Conservation (phyloP, 1,284 basidiomycete species). For the Lignosus rhinocerotis region DNA sequence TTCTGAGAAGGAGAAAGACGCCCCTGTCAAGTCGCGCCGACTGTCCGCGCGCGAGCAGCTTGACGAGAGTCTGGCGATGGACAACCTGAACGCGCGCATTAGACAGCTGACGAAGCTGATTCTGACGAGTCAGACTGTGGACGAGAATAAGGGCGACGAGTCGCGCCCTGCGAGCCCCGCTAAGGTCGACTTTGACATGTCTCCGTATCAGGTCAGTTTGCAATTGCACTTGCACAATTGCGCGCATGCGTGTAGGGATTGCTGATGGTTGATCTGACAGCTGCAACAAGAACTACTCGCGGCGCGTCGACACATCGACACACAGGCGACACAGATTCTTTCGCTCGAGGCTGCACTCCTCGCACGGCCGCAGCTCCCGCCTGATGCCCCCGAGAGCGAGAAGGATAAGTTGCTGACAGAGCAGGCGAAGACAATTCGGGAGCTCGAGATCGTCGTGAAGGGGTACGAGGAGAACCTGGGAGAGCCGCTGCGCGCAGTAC, state of each 20-base stretch:
- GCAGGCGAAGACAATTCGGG: constrained; percentile 67
- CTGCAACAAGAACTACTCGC: constrained; percentile 85
- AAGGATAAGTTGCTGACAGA: constrained; percentile 72
- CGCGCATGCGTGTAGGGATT: background rate
- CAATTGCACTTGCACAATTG: background rate
- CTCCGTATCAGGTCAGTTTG: constrained; percentile 68
- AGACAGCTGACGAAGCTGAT: constrained; percentile 87
- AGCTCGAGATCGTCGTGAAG: constrained; percentile 68
- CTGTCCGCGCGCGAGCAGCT: constrained; percentile 76
- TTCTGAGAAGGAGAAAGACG: constrained; percentile 63
- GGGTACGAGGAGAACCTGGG: constrained; percentile 73
- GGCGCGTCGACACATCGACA: constrained; percentile 71
- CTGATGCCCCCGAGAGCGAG: constrained; percentile 60
- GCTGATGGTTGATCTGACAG: constrained; percentile 35
- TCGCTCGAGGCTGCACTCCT: constrained; percentile 73
- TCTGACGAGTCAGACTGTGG: constrained; percentile 80
- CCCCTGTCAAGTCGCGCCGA: constrained; percentile 53
- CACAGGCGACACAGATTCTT: constrained; percentile 79
- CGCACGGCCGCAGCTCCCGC: constrained; percentile 59
- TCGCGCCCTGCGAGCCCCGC: constrained; percentile 76
- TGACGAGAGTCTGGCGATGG: constrained; percentile 78
- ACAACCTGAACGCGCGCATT: constrained; percentile 78
- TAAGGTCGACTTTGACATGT: constrained; percentile 85
- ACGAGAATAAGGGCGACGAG: constrained; percentile 64
- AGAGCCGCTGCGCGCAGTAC: constrained; percentile 69